phyloP scores from a whole-genome alignment of 805 yeast species.

The Teunomyces panamensis region DNA sequence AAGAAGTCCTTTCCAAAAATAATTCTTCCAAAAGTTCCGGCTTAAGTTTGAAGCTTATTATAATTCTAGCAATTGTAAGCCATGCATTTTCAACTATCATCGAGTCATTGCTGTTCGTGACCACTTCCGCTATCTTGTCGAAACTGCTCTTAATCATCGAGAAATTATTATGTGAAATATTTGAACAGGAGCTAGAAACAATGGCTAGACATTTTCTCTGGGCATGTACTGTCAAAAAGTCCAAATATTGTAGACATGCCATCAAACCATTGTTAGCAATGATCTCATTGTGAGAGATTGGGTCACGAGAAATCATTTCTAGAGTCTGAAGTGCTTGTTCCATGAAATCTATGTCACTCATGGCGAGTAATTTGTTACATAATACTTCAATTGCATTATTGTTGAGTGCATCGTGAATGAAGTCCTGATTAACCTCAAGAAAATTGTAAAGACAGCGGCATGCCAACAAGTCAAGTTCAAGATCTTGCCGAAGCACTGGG shows the following conservation, averaged over 20 bases:
- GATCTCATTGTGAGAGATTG: constrained; percentile 47
- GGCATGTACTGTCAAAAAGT: constrained; percentile 85
- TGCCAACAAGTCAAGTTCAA: constrained; percentile 79
- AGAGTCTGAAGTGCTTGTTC: constrained; percentile 84
- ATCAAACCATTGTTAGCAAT: constrained; percentile 59
- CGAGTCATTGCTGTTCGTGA: constrained; percentile 53
- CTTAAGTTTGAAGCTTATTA: constrained; percentile 46
- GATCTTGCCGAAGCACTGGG: constrained; percentile 48
- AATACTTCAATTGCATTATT: constrained; percentile 66
- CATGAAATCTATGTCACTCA: constrained; percentile 83
- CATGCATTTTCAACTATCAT: constrained; percentile 62
- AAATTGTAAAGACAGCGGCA: constrained; percentile 82
- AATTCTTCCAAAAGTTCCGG: constrained; percentile 47
- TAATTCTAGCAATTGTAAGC: constrained; percentile 57
- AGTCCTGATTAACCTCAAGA: constrained; percentile 68
- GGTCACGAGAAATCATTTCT: constrained; percentile 59
- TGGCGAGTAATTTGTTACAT: constrained; percentile 63
- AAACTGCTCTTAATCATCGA: constrained; percentile 53
- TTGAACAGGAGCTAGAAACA: constrained; percentile 65
- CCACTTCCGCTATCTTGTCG: constrained; percentile 56
- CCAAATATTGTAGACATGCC: constrained; percentile 70
- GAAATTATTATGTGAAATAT: constrained; percentile 44
- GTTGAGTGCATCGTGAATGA: constrained; percentile 58
- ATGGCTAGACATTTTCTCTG: constrained; percentile 78
- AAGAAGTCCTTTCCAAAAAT: constrained; percentile 15